Evolutionary conservation across 805 yeast genomes (phyloP), one percentile per base, ranked within the genome.

Genomic region (Sungouiella thailandica): DNA sequence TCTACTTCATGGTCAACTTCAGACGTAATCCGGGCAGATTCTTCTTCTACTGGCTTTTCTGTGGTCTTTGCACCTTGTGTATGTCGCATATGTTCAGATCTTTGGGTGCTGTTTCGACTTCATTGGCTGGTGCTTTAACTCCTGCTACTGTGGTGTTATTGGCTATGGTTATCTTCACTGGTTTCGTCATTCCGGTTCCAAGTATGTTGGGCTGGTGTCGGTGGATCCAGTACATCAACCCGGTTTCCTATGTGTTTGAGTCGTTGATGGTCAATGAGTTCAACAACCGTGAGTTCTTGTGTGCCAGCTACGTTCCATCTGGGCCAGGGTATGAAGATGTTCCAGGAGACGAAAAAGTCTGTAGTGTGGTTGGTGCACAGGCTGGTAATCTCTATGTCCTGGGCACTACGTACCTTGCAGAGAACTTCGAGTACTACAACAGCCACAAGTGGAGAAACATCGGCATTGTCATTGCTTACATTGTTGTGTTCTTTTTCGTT

Each of bases 361-460:
- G 93, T 60, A 68, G 71, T 30, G 70, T 72, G 26, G 71, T 71
- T 19, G 88, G 90, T 25, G 64, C 89, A 9, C 44, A 46, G 2
- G 62, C 78, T 2, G 93, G 94, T 26, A 50, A 54, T 15, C 37
- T 50, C 10, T 43, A 43, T 31, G 84, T 85, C 29, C 48, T 55
- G 20, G 95, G 95, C 46, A 75, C 78, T 43, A 57, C 54, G 23
- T 85, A 81, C 49, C 43, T 85, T 36, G 40, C 41, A 4, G 47
- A 47, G 3, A 53, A 77, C 7, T 85, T 57, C 56, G 51, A 57
- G 26, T 86, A 80, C 62, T 51, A 52, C 14, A 76, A 69, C 48
- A 42, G 57, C 14, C 85, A 86, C 56, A 69, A 73, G 31, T 86
- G 95, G 95, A 77, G 95, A 64, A 83, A 86, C 55, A 68, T 81